Evolutionary conservation across 768 basidiomycete genomes (phyloP), one percentile per base, ranked within the genome.

Genomic region (Hericium rajendrae): DNA sequence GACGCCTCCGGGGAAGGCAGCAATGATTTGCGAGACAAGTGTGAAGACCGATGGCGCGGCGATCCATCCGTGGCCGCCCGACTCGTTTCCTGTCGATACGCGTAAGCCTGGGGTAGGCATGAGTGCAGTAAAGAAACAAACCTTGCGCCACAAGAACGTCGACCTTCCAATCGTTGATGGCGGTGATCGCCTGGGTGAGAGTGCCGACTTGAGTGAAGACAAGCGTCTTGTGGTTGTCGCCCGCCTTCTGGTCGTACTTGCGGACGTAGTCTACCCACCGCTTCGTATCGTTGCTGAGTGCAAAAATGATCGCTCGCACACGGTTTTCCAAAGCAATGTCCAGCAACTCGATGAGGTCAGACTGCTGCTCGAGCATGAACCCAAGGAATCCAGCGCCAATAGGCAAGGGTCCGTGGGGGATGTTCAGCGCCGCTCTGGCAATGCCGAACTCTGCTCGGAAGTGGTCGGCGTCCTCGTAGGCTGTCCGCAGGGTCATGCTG

Each of bases 91-190:
- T 91, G 65, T 38, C 55, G 16, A 57, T 28, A 5, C 52, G 16
- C 9, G n/a, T 46, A 3, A 46, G 3, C 43, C 9, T 46, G 43
- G 2, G n/a, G 6, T 15, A 38, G 50, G 49, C 20, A 51, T 24
- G 18, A 38, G 48, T 56, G 51, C 51, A 56, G 52, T 53, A 46
- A 16, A 54, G 46, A 18, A 57, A 56, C 64, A 38, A 62, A 87
- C 91, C 88, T 81, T 93, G 91, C 2, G 81, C 85, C 16, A 93
- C 82, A 56, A 93, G 69, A 39, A 84, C 79, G 67, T 93, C 91
- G 8, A 75, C 81, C 62, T 82, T 79, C 82, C 83, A 88, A n/a
- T 80, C 74, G 28, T 80, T 71, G n/a, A 74, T 66, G 18, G 88
- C 89, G 54, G 74, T 60, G 18, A 76, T 69, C 6, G 85, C 86